These are phyloP conservation scores for Fraxinus excelsior DNA, from an alignment of 257 asterid species.

Conservation along the genomic window DNA sequence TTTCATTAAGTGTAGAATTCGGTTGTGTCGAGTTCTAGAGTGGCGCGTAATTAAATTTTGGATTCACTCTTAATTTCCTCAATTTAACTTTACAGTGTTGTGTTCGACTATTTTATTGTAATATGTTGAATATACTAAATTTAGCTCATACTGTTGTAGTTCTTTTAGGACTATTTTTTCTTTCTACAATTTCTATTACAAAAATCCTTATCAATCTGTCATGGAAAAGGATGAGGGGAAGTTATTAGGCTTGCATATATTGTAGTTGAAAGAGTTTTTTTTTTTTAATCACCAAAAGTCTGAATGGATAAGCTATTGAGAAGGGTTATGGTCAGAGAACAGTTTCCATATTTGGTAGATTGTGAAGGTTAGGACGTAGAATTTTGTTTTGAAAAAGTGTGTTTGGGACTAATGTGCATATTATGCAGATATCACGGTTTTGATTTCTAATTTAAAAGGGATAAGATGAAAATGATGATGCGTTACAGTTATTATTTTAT, in stretches of 20 bases:
- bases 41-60: neutral
- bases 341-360: neutral
- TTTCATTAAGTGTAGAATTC: neutral
- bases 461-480: neutral
- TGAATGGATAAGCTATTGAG: too few relatives aligned
- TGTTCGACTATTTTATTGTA: too few relatives aligned
- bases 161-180: neutral
- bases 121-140: too few relatives aligned
- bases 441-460: neutral
- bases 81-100: too few relatives aligned
- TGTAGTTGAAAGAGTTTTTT: neutral
- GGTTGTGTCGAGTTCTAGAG: neutral
- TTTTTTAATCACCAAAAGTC: neutral
- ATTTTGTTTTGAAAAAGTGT: neutral
- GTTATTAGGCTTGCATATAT: neutral
- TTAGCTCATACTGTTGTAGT: neutral
- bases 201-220: neutral
- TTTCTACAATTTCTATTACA: neutral
- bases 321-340: too few relatives aligned
- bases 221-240: neutral
- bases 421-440: neutral
- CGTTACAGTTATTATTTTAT: neutral
- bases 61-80: neutral
- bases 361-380: neutral
- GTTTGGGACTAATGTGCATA: neutral